Percentiles rank a stretch among this genome's conserved stretches.
These are phyloP conservation scores for Colletotrichum lentis DNA, from an alignment of 2,329 filamentous ascomycete genomes.

Conservation along the genomic window DNA sequence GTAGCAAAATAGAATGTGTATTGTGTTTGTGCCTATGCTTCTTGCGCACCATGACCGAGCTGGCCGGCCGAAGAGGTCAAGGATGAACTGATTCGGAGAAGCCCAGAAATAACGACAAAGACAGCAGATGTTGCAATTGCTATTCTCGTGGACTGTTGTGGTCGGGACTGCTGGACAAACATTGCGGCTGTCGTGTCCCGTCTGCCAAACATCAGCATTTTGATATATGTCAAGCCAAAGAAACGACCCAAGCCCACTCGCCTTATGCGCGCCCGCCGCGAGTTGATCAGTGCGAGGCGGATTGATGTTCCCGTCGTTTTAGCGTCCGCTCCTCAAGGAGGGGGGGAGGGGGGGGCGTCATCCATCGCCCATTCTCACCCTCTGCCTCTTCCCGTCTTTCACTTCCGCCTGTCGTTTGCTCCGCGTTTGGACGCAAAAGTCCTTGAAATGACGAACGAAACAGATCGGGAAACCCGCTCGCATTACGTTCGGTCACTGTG, in stretches of 20 bases:
- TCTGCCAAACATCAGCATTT: constrained; percentile 2
- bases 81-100: background rate
- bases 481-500: constrained; percentile 11
- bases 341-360: background rate
- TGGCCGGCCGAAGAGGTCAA: constrained; percentile 10
- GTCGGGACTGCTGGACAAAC: constrained; percentile 11
- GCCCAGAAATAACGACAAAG: background rate
- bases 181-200: constrained; percentile 14
- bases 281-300: constrained; percentile 11
- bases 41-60: background rate
- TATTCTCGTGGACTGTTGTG: background rate
- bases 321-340: background rate
- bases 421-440: constrained; percentile 7
- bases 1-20: background rate
- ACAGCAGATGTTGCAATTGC: constrained; percentile 3
- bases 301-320: background rate
- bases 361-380: background rate
- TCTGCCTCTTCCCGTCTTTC: background rate
- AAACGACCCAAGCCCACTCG: background rate
- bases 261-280: background rate
- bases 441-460: constrained; percentile 2
- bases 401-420: background rate
- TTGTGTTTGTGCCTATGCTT: constrained; percentile 7
- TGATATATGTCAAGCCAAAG: background rate
- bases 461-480: constrained; percentile 29